Evolutionary conservation across 495 filamentous ascomycete genomes (phyloP).

Genomic region (Trichoderma virens): DNA sequence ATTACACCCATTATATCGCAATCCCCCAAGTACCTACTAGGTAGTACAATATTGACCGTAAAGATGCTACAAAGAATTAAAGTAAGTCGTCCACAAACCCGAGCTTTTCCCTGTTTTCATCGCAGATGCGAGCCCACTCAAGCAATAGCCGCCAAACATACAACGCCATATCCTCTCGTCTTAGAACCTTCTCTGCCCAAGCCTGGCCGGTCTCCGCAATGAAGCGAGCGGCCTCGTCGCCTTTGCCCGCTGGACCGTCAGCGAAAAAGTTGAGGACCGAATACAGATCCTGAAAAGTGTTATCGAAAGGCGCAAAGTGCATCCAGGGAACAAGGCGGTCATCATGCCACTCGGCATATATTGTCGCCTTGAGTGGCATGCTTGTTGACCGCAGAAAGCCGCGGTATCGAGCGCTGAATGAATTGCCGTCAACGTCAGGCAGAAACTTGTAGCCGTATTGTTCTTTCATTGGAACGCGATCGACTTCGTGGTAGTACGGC

Average conservation of each 20-base stretch:
- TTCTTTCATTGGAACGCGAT: constrained; percentile 36
- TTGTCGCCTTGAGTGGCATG: constrained; percentile 54
- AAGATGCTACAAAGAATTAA: no score
- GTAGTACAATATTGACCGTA: no score
- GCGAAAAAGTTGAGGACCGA: constrained; percentile 64
- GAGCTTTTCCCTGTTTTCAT: constrained; percentile 54
- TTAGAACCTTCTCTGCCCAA: constrained; percentile 59
- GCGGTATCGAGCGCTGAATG: constrained; percentile 53
- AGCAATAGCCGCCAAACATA: constrained; percentile 63
- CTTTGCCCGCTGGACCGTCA: constrained; percentile 27
- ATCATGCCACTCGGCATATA: constrained; percentile 60
- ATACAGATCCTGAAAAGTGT: constrained; percentile 58
- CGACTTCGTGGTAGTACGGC: constrained; percentile 25
- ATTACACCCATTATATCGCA: no score
- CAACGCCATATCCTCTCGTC: constrained; percentile 64
- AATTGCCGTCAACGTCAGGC: constrained; percentile 57
- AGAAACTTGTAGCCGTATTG: constrained; percentile 53
- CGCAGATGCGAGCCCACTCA: constrained; percentile 61
- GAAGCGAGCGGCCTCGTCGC: constrained; percentile 45
- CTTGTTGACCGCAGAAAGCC: constrained; percentile 52
- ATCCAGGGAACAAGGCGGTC: constrained; percentile 50
- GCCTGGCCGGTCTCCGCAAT: constrained; percentile 55
- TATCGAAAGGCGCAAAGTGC: constrained; percentile 63
- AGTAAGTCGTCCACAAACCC: constrained; percentile 45
- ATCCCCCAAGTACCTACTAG: no score